Base-by-base conservation (phyloP, 495 filamentous ascomycete genomes). In the Penicillium paxilli region DNA sequence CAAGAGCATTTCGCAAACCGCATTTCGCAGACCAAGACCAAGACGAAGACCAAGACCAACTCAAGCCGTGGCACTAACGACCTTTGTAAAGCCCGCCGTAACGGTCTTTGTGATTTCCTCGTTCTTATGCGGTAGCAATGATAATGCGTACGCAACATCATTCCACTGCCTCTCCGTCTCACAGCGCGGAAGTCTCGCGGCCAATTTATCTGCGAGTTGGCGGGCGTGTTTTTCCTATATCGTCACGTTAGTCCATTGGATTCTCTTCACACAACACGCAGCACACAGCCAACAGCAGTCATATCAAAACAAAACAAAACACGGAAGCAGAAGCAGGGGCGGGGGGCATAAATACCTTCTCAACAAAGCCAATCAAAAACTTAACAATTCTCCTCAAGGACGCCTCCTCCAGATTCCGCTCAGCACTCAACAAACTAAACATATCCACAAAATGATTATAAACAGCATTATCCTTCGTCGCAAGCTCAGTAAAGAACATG, bases 391-490 rank as follows among this genome's bases (percentile, higher is more conserved):
- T 80, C 61, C 80, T 84, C 54, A 99, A 82, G 9, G 87, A 80
- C 51, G 92, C 88, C 68, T 96, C 92, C 42, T 93, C 88, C 52
- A 99, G 75, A 26, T 81, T 83, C 41, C 80, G 80, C 59, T 95
- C 92, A 1, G 91, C 89, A 40, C 89, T 91, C 42, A 99, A 70
- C 63, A 98, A 64, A 60, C 88, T 92, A 71, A 99, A 99, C 90
- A 99, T 99, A 63, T 99, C 95, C 10, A 98, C 91, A 66, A 98
- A 99, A 70, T 99, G 93, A 62, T 99, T 99, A 63, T 99, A 99
- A 3, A 99, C 91, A 1, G 95, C 95, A 67, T 99, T 98, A 67
- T 99, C 95, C 73, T 99, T 99, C 44, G 90, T 96, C 26, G 90
- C 88, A 11, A 99, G 78, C 73, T 99, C 94, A 0, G 90, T 92